A percentile compares a stretch with the other conserved stretches of the same genome.
Conservation (phyloP, 108 stramenopile genomes). For the Cyclotella kingstonii region DNA sequence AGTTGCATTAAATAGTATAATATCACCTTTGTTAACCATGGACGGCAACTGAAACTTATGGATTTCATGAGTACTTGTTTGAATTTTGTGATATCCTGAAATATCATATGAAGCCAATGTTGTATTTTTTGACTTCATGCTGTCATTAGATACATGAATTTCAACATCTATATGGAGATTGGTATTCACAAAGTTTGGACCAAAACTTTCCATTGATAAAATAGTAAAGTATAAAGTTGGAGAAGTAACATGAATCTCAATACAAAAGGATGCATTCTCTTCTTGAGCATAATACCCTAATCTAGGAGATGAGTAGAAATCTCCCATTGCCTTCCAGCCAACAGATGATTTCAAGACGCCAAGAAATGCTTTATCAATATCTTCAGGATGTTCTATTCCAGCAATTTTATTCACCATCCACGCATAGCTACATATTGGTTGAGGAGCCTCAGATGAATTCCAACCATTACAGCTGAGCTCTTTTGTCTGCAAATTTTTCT, state of each 20-base stretch:
- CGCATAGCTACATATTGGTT: slow-evolving; percentile 24
- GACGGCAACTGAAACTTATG: neutral
- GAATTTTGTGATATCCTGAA: slow-evolving; percentile 27
- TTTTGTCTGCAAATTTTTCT: neutral
- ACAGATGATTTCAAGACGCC: slow-evolving; percentile 10
- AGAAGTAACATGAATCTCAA: slow-evolving; percentile 11
- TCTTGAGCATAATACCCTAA: slow-evolving; percentile 17
- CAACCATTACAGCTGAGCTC: neutral
- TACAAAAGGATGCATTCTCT: slow-evolving; percentile 17
- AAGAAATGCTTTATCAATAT: slow-evolving; percentile 4
- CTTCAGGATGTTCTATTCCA: slow-evolving; percentile 1
- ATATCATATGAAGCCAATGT: slow-evolving; percentile 6
- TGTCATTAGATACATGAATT: no score
- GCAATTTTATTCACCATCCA: slow-evolving; percentile 11
- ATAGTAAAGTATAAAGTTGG: slow-evolving; percentile 23
- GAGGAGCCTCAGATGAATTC: neutral
- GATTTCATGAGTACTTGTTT: neutral
- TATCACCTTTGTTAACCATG: neutral
- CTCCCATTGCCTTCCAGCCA: slow-evolving; percentile 24
- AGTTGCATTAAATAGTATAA: neutral
- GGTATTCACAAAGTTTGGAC: slow-evolving; percentile 24
- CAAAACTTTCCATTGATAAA: slow-evolving; percentile 26
- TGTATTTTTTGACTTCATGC: no score
- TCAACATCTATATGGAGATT: neutral
- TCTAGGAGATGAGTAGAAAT: slow-evolving; percentile 9